Percentiles rank a stretch among this genome's conserved stretches.
phyloP scores from a whole-genome alignment of 1,284 basidiomycete genomes.

The Austropuccinia psidii region DNA sequence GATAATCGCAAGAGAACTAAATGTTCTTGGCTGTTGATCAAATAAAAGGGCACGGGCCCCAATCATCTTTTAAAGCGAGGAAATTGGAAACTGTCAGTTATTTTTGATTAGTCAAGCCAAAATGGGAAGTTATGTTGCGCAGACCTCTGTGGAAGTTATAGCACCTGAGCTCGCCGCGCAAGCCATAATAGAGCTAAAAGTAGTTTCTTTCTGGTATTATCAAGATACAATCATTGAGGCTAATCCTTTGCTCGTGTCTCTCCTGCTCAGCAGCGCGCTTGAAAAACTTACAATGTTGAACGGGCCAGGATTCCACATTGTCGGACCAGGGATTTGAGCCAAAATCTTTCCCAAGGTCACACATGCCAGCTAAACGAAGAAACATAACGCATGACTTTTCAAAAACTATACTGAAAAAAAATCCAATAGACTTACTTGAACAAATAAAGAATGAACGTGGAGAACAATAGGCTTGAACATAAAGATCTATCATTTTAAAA shows the following conservation, averaged over 20 bases:
- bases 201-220: slow-evolving; percentile 27
- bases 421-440: slow-evolving; percentile 21
- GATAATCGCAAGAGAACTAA: slow-evolving; percentile 20
- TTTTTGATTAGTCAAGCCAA: not conserved
- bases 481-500: slow-evolving; percentile 26
- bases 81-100: too few relatives aligned
- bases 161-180: slow-evolving; percentile 20
- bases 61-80: slow-evolving; percentile 23
- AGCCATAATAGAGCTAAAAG: slow-evolving; percentile 30
- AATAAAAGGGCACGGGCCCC: slow-evolving; percentile 24
- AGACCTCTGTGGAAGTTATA: slow-evolving; percentile 5
- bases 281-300: slow-evolving; percentile 23
- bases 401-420: not conserved
- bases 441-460: slow-evolving; percentile 26
- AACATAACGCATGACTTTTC: not conserved
- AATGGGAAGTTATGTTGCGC: not conserved
- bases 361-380: slow-evolving; percentile 19
- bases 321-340: slow-evolving; percentile 23
- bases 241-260: too few relatives aligned
- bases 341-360: slow-evolving; percentile 10
- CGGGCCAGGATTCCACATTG: slow-evolving; percentile 23
- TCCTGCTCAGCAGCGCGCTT: too few relatives aligned
- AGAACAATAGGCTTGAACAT: slow-evolving; percentile 30
- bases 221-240: too few relatives aligned
- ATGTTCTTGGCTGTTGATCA: slow-evolving; percentile 2